phyloP scores from a whole-genome alignment of 2,329 filamentous ascomycete species.

The Trichoderma atrobrunneum region DNA sequence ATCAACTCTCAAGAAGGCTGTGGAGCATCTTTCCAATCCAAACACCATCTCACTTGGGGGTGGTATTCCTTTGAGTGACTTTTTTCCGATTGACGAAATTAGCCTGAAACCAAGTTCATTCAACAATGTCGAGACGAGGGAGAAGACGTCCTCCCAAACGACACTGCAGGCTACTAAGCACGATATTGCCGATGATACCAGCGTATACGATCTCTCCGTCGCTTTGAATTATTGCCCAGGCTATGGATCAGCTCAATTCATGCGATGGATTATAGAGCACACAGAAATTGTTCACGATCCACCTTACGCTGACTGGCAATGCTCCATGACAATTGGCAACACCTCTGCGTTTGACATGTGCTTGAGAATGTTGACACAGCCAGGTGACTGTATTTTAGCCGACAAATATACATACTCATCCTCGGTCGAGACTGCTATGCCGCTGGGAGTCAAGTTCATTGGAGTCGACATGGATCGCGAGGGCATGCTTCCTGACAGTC shows the following conservation, averaged over 20 bases:
- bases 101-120: neutral
- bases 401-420: conserved; percentile 9
- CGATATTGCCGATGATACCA: conserved; percentile 8
- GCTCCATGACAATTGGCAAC: conserved; percentile 11
- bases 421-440: neutral
- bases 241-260: conserved; percentile 1
- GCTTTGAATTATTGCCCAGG: conserved; percentile 1
- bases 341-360: conserved; percentile 12
- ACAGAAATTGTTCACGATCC: conserved; percentile 13
- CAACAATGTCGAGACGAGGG: neutral
- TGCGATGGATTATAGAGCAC: conserved; percentile 11
- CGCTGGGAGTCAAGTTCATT: neutral
- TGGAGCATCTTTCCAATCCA: conserved; percentile 4
- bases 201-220: conserved; percentile 7
- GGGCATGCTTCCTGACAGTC: neutral
- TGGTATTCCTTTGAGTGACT: conserved; percentile 8
- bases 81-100: neutral
- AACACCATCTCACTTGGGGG: conserved; percentile 9
- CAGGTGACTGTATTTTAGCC: neutral
- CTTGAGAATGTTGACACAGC: conserved; percentile 7
- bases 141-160: neutral
- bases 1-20: neutral
- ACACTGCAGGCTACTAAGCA: conserved; percentile 7
- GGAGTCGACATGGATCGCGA: conserved; percentile 6
- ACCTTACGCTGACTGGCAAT: conserved; percentile 10